These are phyloP conservation scores for Leccinum subgranulosum DNA, from an alignment of 768 basidiomycete genomes.

Conservation along the genomic window DNA sequence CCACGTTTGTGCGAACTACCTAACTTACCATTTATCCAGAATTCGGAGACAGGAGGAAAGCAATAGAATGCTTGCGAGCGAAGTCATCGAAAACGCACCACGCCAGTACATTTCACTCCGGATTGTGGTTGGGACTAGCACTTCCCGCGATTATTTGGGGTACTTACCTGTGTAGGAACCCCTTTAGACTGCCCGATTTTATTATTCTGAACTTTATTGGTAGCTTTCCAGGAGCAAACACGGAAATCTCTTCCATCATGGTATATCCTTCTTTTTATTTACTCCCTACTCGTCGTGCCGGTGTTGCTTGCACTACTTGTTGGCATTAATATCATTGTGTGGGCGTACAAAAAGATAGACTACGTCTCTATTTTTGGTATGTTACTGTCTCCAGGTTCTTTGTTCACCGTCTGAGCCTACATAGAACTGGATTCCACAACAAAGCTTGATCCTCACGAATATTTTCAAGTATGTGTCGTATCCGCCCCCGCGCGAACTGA, in stretches of 20 bases:
- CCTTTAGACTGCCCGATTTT: not conserved
- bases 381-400: slow-evolving; percentile 11
- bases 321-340: slow-evolving; percentile 77
- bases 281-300: slow-evolving; percentile 71
- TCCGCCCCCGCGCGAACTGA: not conserved
- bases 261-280: slow-evolving; percentile 73
- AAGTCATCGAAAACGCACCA: slow-evolving; percentile 60
- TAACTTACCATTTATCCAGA: slow-evolving; percentile 28
- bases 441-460: slow-evolving; percentile 76
- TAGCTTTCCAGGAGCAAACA: slow-evolving; percentile 55
- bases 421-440: slow-evolving; percentile 69
- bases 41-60: slow-evolving; percentile 75
- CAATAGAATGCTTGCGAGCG: slow-evolving; percentile 63
- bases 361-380: slow-evolving; percentile 86
- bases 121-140: slow-evolving; percentile 66
- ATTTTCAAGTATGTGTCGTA: slow-evolving; percentile 51
- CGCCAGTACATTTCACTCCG: slow-evolving; percentile 73
- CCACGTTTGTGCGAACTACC: not conserved
- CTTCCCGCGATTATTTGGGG: slow-evolving; percentile 67
- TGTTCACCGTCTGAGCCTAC: not conserved
- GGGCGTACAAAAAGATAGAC: slow-evolving; percentile 77
- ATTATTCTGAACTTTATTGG: not conserved
- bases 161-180: slow-evolving; percentile 47
- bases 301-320: slow-evolving; percentile 73
- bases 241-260: slow-evolving; percentile 59